Evolutionary conservation across 2,329 filamentous ascomycete genomes (phyloP).

Genomic region (Hypoxylon sp.): DNA sequence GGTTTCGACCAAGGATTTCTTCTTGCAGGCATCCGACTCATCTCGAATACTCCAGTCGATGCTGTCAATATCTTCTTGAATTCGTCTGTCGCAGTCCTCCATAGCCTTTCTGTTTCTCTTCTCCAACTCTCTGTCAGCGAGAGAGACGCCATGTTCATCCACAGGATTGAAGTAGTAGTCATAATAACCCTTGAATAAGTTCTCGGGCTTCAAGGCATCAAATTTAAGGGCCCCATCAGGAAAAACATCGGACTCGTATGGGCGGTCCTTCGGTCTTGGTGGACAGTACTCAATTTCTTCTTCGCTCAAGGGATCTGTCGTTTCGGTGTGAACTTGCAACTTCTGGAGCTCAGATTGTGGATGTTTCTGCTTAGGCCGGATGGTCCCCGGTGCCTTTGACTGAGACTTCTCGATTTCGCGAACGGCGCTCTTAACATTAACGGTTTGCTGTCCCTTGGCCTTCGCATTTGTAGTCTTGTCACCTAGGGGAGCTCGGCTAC

Average conservation of each 20-base stretch:
- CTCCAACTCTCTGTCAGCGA: slow-evolving; percentile 73
- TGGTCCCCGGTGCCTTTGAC: slow-evolving; percentile 69
- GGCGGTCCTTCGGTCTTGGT: slow-evolving; percentile 75
- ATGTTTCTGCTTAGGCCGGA: slow-evolving; percentile 71
- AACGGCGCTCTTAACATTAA: slow-evolving; percentile 72
- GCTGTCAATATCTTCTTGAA: slow-evolving; percentile 75
- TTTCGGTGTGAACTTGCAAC: slow-evolving; percentile 73
- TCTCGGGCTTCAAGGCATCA: slow-evolving; percentile 70
- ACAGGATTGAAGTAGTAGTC: slow-evolving; percentile 73
- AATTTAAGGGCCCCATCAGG: slow-evolving; percentile 71
- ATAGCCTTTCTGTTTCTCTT: slow-evolving; percentile 66
- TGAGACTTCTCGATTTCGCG: slow-evolving; percentile 75
- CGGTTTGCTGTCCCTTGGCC: slow-evolving; percentile 76
- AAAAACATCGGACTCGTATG: slow-evolving; percentile 79
- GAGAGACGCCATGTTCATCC: slow-evolving; percentile 77
- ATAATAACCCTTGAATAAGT: slow-evolving; percentile 74
- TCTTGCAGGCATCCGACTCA: slow-evolving; percentile 60
- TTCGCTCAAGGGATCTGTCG: slow-evolving; percentile 65
- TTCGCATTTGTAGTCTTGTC: slow-evolving; percentile 98
- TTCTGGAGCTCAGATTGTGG: slow-evolving; percentile 70
- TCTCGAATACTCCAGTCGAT: slow-evolving; percentile 73
- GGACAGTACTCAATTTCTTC: slow-evolving; percentile 93
- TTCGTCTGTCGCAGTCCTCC: slow-evolving; percentile 74
- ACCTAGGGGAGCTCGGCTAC: slow-evolving; percentile 84
- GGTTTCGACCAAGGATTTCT: slow-evolving; percentile 45